Evolutionary conservation across 768 basidiomycete species (phyloP), one percentile per base, ranked within the genome.

Genomic region (Lyophyllum shimeji): DNA sequence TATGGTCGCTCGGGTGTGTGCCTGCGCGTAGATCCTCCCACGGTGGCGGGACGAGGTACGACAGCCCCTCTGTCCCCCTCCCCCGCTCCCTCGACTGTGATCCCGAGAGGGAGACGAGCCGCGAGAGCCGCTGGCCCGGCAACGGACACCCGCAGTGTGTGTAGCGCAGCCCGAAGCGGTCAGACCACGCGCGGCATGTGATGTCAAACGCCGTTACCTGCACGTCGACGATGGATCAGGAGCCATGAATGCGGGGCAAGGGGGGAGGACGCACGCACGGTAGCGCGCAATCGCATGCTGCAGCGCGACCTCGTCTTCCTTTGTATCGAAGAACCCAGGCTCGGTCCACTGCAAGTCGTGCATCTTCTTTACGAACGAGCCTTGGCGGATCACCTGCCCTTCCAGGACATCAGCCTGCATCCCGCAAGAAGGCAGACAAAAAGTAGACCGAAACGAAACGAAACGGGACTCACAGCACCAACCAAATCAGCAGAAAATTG

Each of bases 131-230:
- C 57, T 78, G 71, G 5, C 71, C 67, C n/a, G n/a, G n/a, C n/a
- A n/a, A n/a, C n/a, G 79, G 72, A 61, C 84, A 84, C 1, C 83
- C 84, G 54, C 84, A 86, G 57, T 79, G 75, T 54, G 69, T 76
- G 66, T 86, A 86, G 64, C 75, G 69, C 7, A 78, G 68, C 33
- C 73, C 72, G 63, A 81, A 87, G 8, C 83, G 82, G 44, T 59
- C 63, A 53, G 67, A 60, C 65, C 63, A 69, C 7, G 60, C 57
- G 45, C 59, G 50, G 45, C 57, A 59, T 2, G 64, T 85, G 13
- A 72, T 49, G 34, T 84, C 84, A 57, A 84, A 83, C 0, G 76
- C 66, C 2, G 70, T 74, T 7, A 75, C 68, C 0, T 83, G 74
- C 9, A 68, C 62, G 29, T 29, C 5, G 29, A 29, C 9, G 29